These are phyloP conservation scores for Fusarium hainanense DNA, from an alignment of 2,329 filamentous ascomycete species.

Conservation along the genomic window DNA sequence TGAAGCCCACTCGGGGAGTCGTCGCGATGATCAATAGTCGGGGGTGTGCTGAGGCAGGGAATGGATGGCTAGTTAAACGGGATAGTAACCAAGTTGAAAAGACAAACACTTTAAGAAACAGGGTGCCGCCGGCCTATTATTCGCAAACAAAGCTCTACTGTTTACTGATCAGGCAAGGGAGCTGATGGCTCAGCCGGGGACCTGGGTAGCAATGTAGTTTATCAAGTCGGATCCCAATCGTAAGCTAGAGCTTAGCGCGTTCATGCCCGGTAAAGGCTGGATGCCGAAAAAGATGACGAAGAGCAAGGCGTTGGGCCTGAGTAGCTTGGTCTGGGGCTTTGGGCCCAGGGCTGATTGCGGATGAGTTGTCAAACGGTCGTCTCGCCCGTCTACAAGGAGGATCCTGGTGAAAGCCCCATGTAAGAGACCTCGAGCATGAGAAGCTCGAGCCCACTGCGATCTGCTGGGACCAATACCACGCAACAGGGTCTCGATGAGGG, in stretches of 20 bases:
- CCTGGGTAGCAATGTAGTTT: slow-evolving; percentile 47
- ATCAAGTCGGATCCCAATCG: slow-evolving; percentile 47
- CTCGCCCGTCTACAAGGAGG: slow-evolving; percentile 54
- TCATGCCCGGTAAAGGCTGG: slow-evolving; percentile 46
- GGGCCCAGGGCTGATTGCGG: slow-evolving; percentile 48
- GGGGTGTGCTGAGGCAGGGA: slow-evolving; percentile 43
- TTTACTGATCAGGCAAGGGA: slow-evolving; percentile 46
- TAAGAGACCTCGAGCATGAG: slow-evolving; percentile 53
- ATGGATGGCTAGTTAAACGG: slow-evolving; percentile 42
- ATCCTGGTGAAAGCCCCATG: slow-evolving; percentile 54
- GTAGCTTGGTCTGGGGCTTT: slow-evolving; percentile 47
- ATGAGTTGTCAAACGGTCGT: slow-evolving; percentile 53
- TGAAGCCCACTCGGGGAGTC: slow-evolving; percentile 40
- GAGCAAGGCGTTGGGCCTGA: slow-evolving; percentile 45
- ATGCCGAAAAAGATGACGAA: slow-evolving; percentile 46
- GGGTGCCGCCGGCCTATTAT: slow-evolving; percentile 47
- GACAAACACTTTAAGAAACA: slow-evolving; percentile 40
- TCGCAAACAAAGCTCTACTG: slow-evolving; percentile 42
- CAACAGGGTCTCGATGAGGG: slow-evolving; percentile 55
- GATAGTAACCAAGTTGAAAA: slow-evolving; percentile 43
- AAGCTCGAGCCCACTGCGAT: slow-evolving; percentile 56
- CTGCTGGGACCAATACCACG: slow-evolving; percentile 53
- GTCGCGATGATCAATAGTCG: slow-evolving; percentile 44
- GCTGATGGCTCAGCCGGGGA: slow-evolving; percentile 47
- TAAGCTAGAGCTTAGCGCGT: slow-evolving; percentile 46